Evolutionary conservation across 768 basidiomycete genomes (phyloP).

Genomic region (Hypholoma sublateritium): DNA sequence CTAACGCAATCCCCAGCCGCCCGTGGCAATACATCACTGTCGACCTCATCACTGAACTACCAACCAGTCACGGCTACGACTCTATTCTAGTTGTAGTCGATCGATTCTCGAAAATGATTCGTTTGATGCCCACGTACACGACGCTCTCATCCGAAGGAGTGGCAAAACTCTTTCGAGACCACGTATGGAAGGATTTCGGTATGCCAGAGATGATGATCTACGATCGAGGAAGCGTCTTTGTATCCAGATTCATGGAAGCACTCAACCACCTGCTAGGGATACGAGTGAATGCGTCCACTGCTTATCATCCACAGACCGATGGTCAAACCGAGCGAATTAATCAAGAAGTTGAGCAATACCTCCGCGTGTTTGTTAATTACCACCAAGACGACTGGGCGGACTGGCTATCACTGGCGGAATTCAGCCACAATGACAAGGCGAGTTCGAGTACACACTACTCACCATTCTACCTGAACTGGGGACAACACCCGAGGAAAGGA

Average conservation of each 20-base stretch:
- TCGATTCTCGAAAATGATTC: slow-evolving; percentile 4
- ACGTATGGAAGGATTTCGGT: background rate
- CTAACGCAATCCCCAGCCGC: background rate
- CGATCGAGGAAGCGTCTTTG: background rate
- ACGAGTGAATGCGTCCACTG: background rate
- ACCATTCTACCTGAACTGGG: slow-evolving; percentile 11
- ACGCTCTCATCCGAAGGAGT: background rate
- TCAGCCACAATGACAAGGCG: slow-evolving; percentile 16
- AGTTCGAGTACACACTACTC: slow-evolving; percentile 6
- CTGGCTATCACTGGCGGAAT: slow-evolving; percentile 15
- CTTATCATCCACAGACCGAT: slow-evolving; percentile 18
- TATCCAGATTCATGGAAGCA: background rate
- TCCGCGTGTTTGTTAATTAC: slow-evolving; percentile 15
- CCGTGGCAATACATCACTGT: background rate
- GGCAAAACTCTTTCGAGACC: background rate
- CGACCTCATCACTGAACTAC: slow-evolving; percentile 6
- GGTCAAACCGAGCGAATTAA: slow-evolving; percentile 19
- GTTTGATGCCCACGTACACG: background rate
- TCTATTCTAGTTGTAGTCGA: slow-evolving; percentile 8
- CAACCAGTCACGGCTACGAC: background rate
- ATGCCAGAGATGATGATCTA: background rate
- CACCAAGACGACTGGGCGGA: slow-evolving; percentile 16
- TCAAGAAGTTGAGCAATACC: slow-evolving; percentile 21
- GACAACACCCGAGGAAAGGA: background rate
- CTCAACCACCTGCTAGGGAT: background rate